Evolutionary conservation across 2,329 filamentous ascomycete genomes (phyloP), one percentile per base, ranked within the genome.

Genomic region (Calonectria pauciramosa): DNA sequence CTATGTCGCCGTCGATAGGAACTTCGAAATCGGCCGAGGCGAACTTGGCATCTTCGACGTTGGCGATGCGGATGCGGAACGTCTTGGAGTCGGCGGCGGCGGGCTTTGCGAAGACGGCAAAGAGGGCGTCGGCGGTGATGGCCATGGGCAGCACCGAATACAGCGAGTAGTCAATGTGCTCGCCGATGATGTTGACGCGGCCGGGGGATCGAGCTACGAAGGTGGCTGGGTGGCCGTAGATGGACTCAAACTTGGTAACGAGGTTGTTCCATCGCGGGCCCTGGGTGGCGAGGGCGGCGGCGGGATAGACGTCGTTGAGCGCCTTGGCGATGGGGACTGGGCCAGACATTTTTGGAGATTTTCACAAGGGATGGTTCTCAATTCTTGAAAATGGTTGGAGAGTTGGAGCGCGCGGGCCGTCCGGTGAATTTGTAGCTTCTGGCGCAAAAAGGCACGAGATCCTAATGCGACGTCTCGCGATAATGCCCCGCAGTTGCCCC

Each of bases 91-190:
- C 85, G 8, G 88, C 86, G 9, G 89, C 86, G 8, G 87, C 83
- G 51, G 90, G 85, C 34, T 89, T 89, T 71, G 89, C 87, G 80
- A 84, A 90, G 47, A 98, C 94, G 68, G 96, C 97, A 82, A 99
- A 91, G 74, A 99, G 90, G 72, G 96, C 94, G 85, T 99, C 97
- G 76, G 95, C 94, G 8, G 94, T 95, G 79, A 99, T 96, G 76
- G 96, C 97, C 92, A 98, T 98, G 68, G 97, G 97, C 30, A 99
- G 90, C 74, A 98, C 96, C 80, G 97, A 93, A 88, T 99, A 99
- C 26, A 99, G 91, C 18, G 95, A 98, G 88, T 99, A 99, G 88
- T 99, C 97, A 82, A 99, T 98, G 88, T 99, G 97, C 90, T 99
- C 97, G 85, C 97, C 97, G 83, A 99, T 98, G 82, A 99, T 97